A percentile compares a stretch with the other conserved stretches of the same genome.
These are phyloP conservation scores for Aphanomyces stellatus DNA, from an alignment of 352 stramenopile species.

Conservation along the genomic window DNA sequence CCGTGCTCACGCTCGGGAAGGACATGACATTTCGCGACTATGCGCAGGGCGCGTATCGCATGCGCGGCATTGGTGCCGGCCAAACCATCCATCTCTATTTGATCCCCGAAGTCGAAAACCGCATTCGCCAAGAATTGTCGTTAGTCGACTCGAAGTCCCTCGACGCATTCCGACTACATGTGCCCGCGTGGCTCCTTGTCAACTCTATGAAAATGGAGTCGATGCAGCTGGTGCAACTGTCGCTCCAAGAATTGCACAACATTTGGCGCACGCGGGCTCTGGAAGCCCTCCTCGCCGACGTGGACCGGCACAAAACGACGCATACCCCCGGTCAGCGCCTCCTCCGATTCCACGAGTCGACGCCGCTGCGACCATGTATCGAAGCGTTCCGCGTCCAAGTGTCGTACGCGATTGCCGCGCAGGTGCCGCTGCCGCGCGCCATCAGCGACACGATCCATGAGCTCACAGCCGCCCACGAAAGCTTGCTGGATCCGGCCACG, in stretches of 20 bases:
- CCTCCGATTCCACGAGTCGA: slow-evolving; percentile 42
- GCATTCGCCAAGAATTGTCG: slow-evolving; percentile 70
- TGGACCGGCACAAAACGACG: slow-evolving; percentile 28
- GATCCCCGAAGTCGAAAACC: slow-evolving; percentile 89
- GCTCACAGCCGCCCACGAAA: slow-evolving; percentile 45
- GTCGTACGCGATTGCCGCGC: slow-evolving; percentile 58
- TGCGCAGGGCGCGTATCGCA: slow-evolving; percentile 86
- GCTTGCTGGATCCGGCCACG: slow-evolving; percentile 44
- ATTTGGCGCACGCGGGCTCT: slow-evolving; percentile 95
- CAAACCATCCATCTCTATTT: slow-evolving; percentile 90
- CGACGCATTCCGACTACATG: slow-evolving; percentile 60
- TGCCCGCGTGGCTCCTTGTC: slow-evolving; percentile 94
- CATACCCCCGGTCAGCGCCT: slow-evolving; percentile 39
- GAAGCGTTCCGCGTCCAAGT: slow-evolving; percentile 70
- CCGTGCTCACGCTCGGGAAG: slow-evolving; percentile 87
- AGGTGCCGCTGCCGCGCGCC: slow-evolving; percentile 57
- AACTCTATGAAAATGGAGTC: slow-evolving; percentile 99
- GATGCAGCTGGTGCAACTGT: slow-evolving; percentile 98
- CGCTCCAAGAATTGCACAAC: slow-evolving; percentile 95
- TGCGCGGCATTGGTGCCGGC: slow-evolving; percentile 85
- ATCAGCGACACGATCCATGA: slow-evolving; percentile 54
- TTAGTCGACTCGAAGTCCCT: slow-evolving; percentile 21
- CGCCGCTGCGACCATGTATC: slow-evolving; percentile 62
- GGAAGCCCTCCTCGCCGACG: slow-evolving; percentile 79
- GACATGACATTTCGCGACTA: slow-evolving; percentile 97